Evolutionary conservation across 176 grass and related monocot genomes (phyloP).

Genomic region (Carex kokanica): DNA sequence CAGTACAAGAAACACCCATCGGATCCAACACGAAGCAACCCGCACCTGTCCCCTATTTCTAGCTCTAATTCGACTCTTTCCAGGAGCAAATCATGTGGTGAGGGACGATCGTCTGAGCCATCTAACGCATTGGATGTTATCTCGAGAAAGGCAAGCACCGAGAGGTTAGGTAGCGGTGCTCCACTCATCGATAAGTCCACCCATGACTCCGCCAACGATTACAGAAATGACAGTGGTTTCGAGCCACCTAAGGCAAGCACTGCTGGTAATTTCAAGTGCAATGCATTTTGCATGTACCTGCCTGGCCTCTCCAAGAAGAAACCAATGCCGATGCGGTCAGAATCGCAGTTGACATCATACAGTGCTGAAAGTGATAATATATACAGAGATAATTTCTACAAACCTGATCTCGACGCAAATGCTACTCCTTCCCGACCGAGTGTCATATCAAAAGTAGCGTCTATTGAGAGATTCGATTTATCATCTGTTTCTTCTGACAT

Average conservation of each 20-base stretch:
- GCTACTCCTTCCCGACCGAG: conserved; percentile 29
- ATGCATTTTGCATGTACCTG: conserved; percentile 47
- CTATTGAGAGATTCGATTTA: conserved; percentile 64
- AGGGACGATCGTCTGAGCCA: conserved; percentile 35
- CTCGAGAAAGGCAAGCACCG: conserved; percentile 34
- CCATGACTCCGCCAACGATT: conserved; percentile 21
- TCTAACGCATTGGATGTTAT: conserved; percentile 34
- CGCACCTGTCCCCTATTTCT: neutral
- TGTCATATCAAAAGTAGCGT: conserved; percentile 44
- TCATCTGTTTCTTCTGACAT: conserved; percentile 33
- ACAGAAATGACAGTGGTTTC: neutral
- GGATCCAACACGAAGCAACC: neutral
- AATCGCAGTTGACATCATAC: neutral
- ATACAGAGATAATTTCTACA: neutral
- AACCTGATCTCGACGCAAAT: neutral
- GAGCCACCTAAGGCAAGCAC: conserved; percentile 13
- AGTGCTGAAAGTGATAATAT: neutral
- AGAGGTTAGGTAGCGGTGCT: conserved; percentile 40
- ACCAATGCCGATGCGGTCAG: neutral
- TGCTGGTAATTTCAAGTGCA: conserved; percentile 45
- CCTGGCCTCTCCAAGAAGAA: conserved; percentile 49
- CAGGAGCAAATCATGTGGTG: conserved; percentile 39
- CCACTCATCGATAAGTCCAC: conserved; percentile 30
- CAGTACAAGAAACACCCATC: conserved; percentile 11
- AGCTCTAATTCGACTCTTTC: conserved; percentile 17